Evolutionary conservation across 768 basidiomycete genomes (phyloP).

Genomic region (Boletus pseudopeckii): DNA sequence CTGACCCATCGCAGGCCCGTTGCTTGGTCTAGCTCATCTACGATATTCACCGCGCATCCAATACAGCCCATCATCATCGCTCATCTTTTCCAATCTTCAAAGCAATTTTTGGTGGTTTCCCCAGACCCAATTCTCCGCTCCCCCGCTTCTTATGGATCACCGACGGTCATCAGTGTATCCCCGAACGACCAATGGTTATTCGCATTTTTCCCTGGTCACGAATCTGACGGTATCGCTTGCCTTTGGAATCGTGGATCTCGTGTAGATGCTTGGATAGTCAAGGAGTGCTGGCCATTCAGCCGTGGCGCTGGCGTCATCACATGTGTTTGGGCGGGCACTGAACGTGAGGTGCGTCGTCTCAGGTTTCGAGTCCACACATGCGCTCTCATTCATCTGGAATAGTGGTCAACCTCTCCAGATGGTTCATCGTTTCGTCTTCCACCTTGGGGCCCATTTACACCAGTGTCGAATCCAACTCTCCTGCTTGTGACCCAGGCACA

Average conservation of each 20-base stretch:
- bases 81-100: slow-evolving; percentile 67
- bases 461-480: slow-evolving; percentile 52
- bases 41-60: slow-evolving; percentile 67
- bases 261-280: slow-evolving; percentile 59
- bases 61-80: slow-evolving; percentile 56
- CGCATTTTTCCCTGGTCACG: slow-evolving; percentile 66
- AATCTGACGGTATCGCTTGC: slow-evolving; percentile 57
- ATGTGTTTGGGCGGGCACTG: slow-evolving; percentile 56
- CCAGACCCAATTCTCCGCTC: slow-evolving; percentile 48
- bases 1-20: slow-evolving; percentile 48
- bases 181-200: slow-evolving; percentile 64
- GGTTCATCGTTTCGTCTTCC: slow-evolving; percentile 56
- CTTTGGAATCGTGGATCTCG: slow-evolving; percentile 60
- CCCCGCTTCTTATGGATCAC: slow-evolving; percentile 53
- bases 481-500: slow-evolving; percentile 65
- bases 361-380: background rate
- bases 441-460: slow-evolving; percentile 52
- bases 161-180: slow-evolving; percentile 58
- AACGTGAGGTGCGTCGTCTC: slow-evolving; percentile 51
- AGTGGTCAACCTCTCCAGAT: slow-evolving; percentile 53
- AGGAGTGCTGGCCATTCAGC: slow-evolving; percentile 53
- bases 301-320: slow-evolving; percentile 56
- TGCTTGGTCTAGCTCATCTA: slow-evolving; percentile 66
- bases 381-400: slow-evolving; percentile 1
- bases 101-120: slow-evolving; percentile 56